phyloP scores from a whole-genome alignment of 345 rosid species.

The Carallia pectinifolia region DNA sequence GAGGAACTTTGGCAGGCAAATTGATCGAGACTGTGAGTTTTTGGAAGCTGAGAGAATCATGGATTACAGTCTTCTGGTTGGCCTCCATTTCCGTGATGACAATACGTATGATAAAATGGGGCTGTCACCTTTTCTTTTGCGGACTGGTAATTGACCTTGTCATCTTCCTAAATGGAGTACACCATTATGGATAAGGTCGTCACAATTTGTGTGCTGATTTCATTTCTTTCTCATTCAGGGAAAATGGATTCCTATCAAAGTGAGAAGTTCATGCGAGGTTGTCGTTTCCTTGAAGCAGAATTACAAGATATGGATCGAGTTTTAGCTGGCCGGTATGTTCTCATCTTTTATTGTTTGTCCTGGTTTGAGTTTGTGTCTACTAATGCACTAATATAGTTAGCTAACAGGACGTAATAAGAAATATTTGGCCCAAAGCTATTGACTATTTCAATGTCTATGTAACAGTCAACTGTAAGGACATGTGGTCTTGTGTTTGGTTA shows the following conservation, averaged over 20 bases:
- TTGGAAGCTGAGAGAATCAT: slow-evolving; percentile 89
- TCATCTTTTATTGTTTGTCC: slow-evolving; percentile 2
- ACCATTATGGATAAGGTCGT: neutral
- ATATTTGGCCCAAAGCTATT: neutral
- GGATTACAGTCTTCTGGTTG: slow-evolving; percentile 95
- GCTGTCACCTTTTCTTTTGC: slow-evolving; percentile 78
- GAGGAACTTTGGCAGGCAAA: slow-evolving; percentile 55
- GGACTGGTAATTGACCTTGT: slow-evolving; percentile 54
- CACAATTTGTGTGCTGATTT: neutral
- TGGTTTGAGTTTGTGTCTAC: neutral
- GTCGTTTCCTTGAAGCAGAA: slow-evolving; percentile 90
- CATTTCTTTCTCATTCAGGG: slow-evolving; percentile 42
- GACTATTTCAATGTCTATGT: neutral
- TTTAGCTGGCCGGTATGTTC: slow-evolving; percentile 73
- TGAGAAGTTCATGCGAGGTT: slow-evolving; percentile 90
- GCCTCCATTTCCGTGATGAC: slow-evolving; percentile 95
- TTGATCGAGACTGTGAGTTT: slow-evolving; percentile 86
- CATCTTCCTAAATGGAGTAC: neutral
- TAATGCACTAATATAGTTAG: no score
- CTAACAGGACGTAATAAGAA: no score
- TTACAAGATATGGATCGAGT: slow-evolving; percentile 87
- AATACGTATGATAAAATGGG: slow-evolving; percentile 83
- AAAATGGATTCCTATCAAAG: slow-evolving; percentile 67
- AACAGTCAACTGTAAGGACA: neutral
- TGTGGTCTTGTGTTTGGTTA: slow-evolving; percentile 21